These are phyloP conservation scores for Zygotorulaspora florentina DNA, from an alignment of 805 yeast genomes.

Conservation along the genomic window DNA sequence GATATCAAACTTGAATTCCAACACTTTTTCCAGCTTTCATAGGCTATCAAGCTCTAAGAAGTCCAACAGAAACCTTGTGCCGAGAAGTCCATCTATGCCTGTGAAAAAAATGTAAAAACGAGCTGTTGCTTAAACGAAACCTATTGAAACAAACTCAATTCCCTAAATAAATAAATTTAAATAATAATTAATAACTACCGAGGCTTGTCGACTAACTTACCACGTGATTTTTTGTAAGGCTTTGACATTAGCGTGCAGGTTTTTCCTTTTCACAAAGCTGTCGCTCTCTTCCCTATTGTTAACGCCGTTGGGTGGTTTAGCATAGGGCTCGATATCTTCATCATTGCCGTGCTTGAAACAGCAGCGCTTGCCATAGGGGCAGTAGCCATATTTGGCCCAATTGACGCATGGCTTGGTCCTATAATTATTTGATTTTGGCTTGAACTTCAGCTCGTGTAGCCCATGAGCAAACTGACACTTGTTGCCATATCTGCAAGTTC, in stretches of 20 bases:
- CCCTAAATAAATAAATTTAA: slow-evolving; percentile 10
- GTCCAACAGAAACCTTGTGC: slow-evolving; percentile 9
- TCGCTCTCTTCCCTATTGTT: neutral
- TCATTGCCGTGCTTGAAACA: slow-evolving; percentile 77
- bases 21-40: slow-evolving; percentile 19
- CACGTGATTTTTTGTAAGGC: slow-evolving; percentile 32
- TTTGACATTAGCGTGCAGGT: slow-evolving; percentile 30
- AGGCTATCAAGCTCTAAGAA: slow-evolving; percentile 20
- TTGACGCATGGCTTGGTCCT: slow-evolving; percentile 88
- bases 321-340: slow-evolving; percentile 30
- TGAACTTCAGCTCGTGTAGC: slow-evolving; percentile 61
- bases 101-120: neutral
- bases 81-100: slow-evolving; percentile 11
- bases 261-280: slow-evolving; percentile 17
- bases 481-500: slow-evolving; percentile 78
- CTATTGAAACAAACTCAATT: neutral
- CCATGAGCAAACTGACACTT: slow-evolving; percentile 97
- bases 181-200: slow-evolving; percentile 4
- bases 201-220: slow-evolving; percentile 14
- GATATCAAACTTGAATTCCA: slow-evolving; percentile 14
- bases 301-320: slow-evolving; percentile 21
- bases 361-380: slow-evolving; percentile 88
- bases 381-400: slow-evolving; percentile 75
- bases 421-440: slow-evolving; percentile 71
- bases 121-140: neutral